Conservation (phyloP, 2,329 filamentous ascomycete species). For the Trichoderma lentiforme region DNA sequence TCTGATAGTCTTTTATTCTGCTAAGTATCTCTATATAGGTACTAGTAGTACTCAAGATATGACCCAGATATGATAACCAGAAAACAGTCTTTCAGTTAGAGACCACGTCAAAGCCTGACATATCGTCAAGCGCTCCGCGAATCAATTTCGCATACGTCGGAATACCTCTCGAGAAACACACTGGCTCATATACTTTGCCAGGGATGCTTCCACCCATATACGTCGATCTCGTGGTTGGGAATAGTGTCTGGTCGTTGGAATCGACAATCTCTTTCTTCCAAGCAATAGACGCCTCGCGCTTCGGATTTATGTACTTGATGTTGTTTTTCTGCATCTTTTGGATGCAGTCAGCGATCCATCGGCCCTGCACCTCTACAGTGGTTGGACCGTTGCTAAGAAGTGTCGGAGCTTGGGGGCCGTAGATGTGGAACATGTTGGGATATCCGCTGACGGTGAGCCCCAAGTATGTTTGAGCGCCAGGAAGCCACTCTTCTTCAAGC, state of each 20-base stretch:
- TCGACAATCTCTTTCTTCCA: conserved; percentile 52
- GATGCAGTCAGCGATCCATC: conserved; percentile 53
- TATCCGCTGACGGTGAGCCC: conserved; percentile 43
- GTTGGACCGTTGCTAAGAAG: conserved; percentile 55
- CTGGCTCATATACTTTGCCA: conserved; percentile 49
- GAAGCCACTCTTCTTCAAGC: conserved; percentile 42
- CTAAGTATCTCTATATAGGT: background rate
- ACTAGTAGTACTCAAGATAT: background rate
- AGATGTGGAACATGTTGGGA: conserved; percentile 52
- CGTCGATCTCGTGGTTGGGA: conserved; percentile 48
- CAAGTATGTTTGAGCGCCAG: conserved; percentile 43
- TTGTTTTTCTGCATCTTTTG: conserved; percentile 43
- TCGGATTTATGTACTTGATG: conserved; percentile 51
- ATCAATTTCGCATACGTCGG: conserved; percentile 34
- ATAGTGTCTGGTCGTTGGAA: conserved; percentile 44
- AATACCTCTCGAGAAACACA: conserved; percentile 46
- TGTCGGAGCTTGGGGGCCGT: conserved; percentile 56
- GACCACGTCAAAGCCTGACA: conserved; percentile 36
- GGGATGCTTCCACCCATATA: conserved; percentile 57
- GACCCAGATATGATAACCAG: background rate
- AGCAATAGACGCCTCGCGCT: conserved; percentile 39
- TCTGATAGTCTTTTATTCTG: background rate
- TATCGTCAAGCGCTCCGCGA: conserved; percentile 32
- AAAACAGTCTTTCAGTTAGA: background rate
- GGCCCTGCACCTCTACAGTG: conserved; percentile 52